A percentile compares a stretch with the other conserved stretches of the same genome.
Evolutionary conservation across 805 yeast species (phyloP).

Genomic region (Henningerozyma blattae): DNA sequence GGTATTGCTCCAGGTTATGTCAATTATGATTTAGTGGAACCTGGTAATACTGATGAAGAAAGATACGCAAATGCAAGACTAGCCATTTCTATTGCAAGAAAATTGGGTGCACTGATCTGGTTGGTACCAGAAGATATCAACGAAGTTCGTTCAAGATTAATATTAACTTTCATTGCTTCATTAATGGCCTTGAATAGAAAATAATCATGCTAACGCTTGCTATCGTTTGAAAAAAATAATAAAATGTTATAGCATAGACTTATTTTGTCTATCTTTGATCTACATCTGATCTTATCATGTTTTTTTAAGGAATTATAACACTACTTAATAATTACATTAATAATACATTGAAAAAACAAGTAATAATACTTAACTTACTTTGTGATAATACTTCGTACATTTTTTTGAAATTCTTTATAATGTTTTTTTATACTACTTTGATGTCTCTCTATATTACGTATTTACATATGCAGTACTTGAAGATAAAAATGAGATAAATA

Average conservation of each 20-base stretch:
- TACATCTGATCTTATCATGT: no score
- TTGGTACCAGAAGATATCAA: slow-evolving; percentile 98
- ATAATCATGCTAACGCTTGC: no score
- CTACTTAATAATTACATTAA: no score
- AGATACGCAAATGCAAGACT: slow-evolving; percentile 88
- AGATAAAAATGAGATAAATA: background rate
- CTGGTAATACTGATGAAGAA: slow-evolving; percentile 73
- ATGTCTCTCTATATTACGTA: background rate
- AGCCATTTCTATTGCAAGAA: slow-evolving; percentile 97
- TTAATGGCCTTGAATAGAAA: slow-evolving; percentile 58
- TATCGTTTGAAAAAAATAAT: no score
- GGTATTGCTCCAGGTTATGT: slow-evolving; percentile 97
- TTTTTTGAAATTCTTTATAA: no score
- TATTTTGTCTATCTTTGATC: no score
- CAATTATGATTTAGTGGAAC: slow-evolving; percentile 81
- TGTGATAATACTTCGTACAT: no score
- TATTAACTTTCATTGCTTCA: slow-evolving; percentile 89
- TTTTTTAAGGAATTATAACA: no score
- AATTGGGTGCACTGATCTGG: slow-evolving; percentile 96
- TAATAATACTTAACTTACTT: no score
- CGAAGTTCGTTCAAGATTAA: slow-evolving; percentile 89
- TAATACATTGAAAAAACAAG: no score
- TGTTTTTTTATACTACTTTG: no score
- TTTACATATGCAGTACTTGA: background rate
- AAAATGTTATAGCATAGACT: no score